Base-by-base conservation (phyloP, 768 basidiomycete species). In the Xanthoconium stramineum region DNA sequence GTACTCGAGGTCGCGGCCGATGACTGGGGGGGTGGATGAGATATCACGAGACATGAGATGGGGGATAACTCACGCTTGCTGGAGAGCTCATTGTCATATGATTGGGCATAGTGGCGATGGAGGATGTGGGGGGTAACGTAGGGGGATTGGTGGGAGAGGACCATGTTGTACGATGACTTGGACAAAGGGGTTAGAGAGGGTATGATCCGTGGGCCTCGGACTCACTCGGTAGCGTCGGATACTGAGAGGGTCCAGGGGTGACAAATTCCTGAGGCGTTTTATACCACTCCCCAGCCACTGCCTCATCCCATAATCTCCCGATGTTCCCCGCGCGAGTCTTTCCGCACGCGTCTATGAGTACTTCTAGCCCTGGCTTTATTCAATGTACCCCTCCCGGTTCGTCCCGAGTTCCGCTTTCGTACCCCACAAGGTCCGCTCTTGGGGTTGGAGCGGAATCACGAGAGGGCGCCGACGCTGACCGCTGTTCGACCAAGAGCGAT, bases 1-100 rank as follows among this genome's bases (percentile, higher is more conserved):
- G 77, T 94, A 92, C 72, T 94, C 90, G 67, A 98, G 83, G 70
- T 98, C 95, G 64, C 83, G 86, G 66, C 92, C 94, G 66, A 96
- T 88, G 71, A 95, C 92, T 94, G 72, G 33, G 51, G 47, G 61
- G 61, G 52, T 36, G 40, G 13, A 47, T 59, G 55, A 56, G 61
- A 29, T 55, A 28, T 24, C 24, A 53, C 24, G 40, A 57, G 54
- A 49, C 33, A 44, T 40, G 50, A 10, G 17, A 53, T 29, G 38
- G 11, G 14, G 47, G 12, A 9, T n/a, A 5, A 77, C 84, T 61
- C 74, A 89, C 88, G 77, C 30, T 77, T 80, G 56, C 78, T 80
- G 57, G 75, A 76, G 55, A 74, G 72, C 71, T 91, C 88, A 57
- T 79, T 74, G 73, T 91, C 89, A 61, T 79, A 76, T 3, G 83